Evolutionary conservation across 2,329 filamentous ascomycete species (phyloP), one percentile per base, ranked within the genome.

Genomic region (Leptographium radiaticola): DNA sequence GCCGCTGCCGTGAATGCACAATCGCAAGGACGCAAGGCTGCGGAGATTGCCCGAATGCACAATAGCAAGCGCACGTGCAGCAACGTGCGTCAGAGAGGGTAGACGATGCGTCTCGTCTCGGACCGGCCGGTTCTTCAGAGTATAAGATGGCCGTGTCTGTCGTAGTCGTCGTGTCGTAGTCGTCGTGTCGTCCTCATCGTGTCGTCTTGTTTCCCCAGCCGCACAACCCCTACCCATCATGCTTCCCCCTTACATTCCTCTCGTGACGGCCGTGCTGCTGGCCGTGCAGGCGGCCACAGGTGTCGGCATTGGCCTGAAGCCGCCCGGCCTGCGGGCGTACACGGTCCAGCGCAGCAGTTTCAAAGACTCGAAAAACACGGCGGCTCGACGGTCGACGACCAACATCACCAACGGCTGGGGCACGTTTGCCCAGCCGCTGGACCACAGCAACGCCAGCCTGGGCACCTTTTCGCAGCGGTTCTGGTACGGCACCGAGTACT

Each of bases 401-500:
- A 13, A 9, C 25, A 34, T 12, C 6, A 51, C 42, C 8, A 54
- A 33, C 9, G 60, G 59, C 52, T 57, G 53, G 55, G 60, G 59
- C 47, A 56, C 56, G 16, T 73, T 72, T 52, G 62, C 70, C 55
- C 70, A 72, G 65, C 65, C 69, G 25, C 56, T 72, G 53, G 68
- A 72, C 61, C 70, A 72, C 63, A 52, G 61, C 49, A 62, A 70
- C 57, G 67, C 67, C 18, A 58, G 59, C 30, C 65, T 66, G 42
- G 70, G 70, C 56, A 71, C 68, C 36, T 72, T 72, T 56, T 60
- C 62, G 56, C 67, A 71, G 61, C 62, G 68, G 33, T 71, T 65
- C 60, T 72, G 69, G 69, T 72, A 65, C 53, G 64, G 64, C 50
- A 61, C 65, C 13, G 56, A 69, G 57, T 68, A 58, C 62, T 72